Conservation (phyloP, 2,329 filamentous ascomycete species). For the Fonsecaea erecta region DNA sequence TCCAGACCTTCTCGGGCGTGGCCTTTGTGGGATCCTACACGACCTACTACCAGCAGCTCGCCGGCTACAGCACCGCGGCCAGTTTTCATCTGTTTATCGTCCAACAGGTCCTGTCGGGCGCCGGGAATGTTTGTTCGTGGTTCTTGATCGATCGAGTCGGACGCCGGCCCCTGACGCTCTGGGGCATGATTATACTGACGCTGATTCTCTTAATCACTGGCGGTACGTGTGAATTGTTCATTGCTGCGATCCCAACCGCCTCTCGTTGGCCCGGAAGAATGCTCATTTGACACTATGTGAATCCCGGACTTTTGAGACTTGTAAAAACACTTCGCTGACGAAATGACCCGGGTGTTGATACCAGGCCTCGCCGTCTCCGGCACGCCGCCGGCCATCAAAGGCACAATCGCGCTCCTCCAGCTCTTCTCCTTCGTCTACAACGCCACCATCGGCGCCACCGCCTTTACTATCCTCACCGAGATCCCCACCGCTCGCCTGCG, state of each 20-base stretch:
- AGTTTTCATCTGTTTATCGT: slow-evolving; percentile 47
- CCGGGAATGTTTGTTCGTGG: slow-evolving; percentile 41
- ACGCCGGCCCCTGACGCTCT: slow-evolving; percentile 47
- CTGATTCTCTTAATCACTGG: slow-evolving; percentile 51
- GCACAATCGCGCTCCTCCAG: slow-evolving; percentile 43
- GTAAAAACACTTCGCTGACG: background rate
- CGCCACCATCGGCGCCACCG: slow-evolving; percentile 49
- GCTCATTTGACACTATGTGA: background rate
- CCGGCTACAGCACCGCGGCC: slow-evolving; percentile 44
- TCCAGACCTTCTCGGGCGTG: slow-evolving; percentile 42
- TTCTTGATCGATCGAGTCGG: slow-evolving; percentile 42
- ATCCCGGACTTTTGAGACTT: background rate
- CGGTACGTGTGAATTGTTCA: slow-evolving; percentile 30
- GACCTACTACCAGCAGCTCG: slow-evolving; percentile 53
- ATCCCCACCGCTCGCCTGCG: slow-evolving; percentile 47
- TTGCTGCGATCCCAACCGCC: background rate
- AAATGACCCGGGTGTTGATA: background rate
- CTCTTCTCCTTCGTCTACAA: slow-evolving; percentile 49
- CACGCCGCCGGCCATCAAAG: slow-evolving; percentile 21
- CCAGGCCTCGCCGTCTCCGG: slow-evolving; percentile 38
- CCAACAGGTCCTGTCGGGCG: slow-evolving; percentile 48
- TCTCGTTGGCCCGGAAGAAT: background rate
- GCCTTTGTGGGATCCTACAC: slow-evolving; percentile 44
- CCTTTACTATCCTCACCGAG: slow-evolving; percentile 48
- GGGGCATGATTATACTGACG: slow-evolving; percentile 58